Evolutionary conservation across 257 asterid species (phyloP).

Genomic region (Fraxinus anomala): DNA sequence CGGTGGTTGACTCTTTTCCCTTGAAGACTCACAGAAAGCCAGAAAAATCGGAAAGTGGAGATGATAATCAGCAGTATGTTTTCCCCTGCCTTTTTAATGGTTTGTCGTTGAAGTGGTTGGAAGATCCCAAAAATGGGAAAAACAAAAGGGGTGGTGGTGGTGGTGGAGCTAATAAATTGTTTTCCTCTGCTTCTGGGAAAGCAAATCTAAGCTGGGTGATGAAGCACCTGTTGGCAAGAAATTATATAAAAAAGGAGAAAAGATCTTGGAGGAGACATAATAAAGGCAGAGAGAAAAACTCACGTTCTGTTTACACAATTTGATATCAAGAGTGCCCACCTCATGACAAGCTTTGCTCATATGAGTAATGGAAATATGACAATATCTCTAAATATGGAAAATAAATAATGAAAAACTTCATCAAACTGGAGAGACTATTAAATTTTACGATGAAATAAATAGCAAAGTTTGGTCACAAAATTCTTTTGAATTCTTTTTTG

Average conservation of each 20-base stretch:
- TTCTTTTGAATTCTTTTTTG: not conserved
- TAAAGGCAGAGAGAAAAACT: not conserved
- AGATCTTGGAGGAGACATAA: not conserved
- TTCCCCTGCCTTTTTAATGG: slow-evolving; percentile 24
- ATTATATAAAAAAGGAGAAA: not conserved
- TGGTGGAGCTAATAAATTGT: not conserved
- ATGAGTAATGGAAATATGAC: not conserved
- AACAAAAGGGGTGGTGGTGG: not conserved
- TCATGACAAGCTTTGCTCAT: not conserved
- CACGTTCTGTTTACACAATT: not conserved
- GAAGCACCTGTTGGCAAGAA: slow-evolving; percentile 3
- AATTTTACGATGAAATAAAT: not conserved
- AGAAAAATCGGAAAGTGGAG: slow-evolving; percentile 44
- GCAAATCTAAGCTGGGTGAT: slow-evolving; percentile 6
- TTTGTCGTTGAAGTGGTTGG: not conserved
- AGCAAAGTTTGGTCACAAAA: not conserved
- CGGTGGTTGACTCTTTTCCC: slow-evolving; percentile 85
- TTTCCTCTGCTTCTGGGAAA: not conserved
- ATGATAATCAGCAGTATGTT: slow-evolving; percentile 68
- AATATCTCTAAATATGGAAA: not conserved
- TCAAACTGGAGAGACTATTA: not conserved
- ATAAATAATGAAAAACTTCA: not conserved
- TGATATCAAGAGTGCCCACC: not conserved
- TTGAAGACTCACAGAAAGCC: slow-evolving; percentile 59
- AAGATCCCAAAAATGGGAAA: not conserved